Conservation (phyloP, 805 yeast species). For the Zygosaccharomyces kombuchaensis region DNA sequence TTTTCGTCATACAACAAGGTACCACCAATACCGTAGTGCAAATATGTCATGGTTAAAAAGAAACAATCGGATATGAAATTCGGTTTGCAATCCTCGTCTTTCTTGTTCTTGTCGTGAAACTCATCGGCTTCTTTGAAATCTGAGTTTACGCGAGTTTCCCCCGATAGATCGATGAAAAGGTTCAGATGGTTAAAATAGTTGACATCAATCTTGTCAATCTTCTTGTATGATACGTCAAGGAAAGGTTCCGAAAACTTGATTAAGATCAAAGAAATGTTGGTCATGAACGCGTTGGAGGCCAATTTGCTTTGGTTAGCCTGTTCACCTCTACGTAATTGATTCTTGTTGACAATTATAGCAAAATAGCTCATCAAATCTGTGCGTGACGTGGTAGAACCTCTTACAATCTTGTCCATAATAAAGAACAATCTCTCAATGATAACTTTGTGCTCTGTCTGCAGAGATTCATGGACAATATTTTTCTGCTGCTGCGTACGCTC, state of each 20-base stretch:
- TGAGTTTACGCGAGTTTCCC: constrained; percentile 80
- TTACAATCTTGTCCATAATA: constrained; percentile 66
- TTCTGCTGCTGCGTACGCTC: constrained; percentile 41
- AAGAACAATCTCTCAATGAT: constrained; percentile 60
- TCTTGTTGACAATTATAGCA: constrained; percentile 68
- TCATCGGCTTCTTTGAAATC: constrained; percentile 66
- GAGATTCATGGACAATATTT: constrained; percentile 49
- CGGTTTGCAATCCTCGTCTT: constrained; percentile 35
- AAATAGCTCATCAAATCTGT: constrained; percentile 61
- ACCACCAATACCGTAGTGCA: constrained; percentile 90
- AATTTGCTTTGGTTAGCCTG: constrained; percentile 65
- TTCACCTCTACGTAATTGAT: constrained; percentile 83
- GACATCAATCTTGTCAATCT: constrained; percentile 72
- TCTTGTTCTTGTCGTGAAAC: constrained; percentile 42
- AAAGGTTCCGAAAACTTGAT: constrained; percentile 80
- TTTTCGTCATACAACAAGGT: constrained; percentile 53
- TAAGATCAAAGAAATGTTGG: constrained; percentile 64
- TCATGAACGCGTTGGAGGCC: constrained; percentile 77
- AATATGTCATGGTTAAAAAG: constrained; percentile 68
- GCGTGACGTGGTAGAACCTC: constrained; percentile 68
- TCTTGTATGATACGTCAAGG: constrained; percentile 57
- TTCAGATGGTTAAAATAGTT: constrained; percentile 56
- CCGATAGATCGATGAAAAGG: constrained; percentile 57
- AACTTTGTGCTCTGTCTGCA: constrained; percentile 60
- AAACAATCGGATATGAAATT: constrained; percentile 93